phyloP scores from a whole-genome alignment of 345 rosid genomes.

The Salix caprea region DNA sequence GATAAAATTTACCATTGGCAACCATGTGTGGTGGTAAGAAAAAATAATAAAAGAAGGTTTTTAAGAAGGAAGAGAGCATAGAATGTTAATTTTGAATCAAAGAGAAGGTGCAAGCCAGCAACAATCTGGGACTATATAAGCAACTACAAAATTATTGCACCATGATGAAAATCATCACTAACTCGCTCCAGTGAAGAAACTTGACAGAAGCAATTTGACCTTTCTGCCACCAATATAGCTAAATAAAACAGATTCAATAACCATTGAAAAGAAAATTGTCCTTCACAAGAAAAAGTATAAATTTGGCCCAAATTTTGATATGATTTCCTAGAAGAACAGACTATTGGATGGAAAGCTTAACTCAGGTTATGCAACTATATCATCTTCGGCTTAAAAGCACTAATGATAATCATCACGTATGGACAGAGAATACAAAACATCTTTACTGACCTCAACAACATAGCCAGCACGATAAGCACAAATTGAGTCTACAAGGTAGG shows the following conservation, averaged over 20 bases:
- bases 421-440: not conserved
- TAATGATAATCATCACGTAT: not conserved
- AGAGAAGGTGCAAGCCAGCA: not conserved
- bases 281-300: not conserved
- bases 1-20: too few species aligned
- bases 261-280: not conserved
- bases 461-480: conserved; percentile 93
- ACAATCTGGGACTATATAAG: not conserved
- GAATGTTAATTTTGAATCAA: not conserved
- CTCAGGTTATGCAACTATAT: too few species aligned
- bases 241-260: not conserved
- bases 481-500: conserved; percentile 58
- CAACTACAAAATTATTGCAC: not conserved
- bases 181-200: not conserved
- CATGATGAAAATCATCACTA: not conserved
- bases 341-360: too few species aligned
- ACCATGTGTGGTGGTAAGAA: too few species aligned
- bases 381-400: too few species aligned
- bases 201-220: not conserved
- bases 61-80: too few species aligned
- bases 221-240: not conserved
- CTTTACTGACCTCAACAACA: conserved; percentile 56
- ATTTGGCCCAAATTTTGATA: not conserved
- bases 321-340: not conserved
- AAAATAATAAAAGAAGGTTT: too few species aligned